phyloP scores from a whole-genome alignment of 495 filamentous ascomycete genomes.

The Parathielavia appendiculata region DNA sequence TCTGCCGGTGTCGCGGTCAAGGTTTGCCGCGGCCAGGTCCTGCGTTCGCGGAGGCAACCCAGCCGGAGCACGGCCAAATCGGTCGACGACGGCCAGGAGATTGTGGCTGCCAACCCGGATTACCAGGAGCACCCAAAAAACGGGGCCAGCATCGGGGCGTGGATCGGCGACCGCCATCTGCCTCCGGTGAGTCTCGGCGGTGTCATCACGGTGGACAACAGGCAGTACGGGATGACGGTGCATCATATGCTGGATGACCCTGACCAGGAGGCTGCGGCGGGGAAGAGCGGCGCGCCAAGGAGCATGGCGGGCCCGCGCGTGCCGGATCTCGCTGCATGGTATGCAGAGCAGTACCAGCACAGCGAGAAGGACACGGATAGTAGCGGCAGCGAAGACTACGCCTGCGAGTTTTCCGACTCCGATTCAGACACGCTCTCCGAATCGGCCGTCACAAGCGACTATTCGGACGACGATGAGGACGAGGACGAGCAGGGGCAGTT shows the following conservation, averaged over 20 bases:
- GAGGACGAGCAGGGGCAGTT: constrained; percentile 41
- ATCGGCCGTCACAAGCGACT: constrained; percentile 45
- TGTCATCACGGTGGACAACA: constrained; percentile 73
- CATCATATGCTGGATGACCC: constrained; percentile 91
- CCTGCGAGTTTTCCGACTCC: constrained; percentile 51
- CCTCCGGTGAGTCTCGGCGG: constrained; percentile 89
- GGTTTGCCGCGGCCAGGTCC: constrained; percentile 64
- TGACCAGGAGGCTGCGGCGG: constrained; percentile 48
- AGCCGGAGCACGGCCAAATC: constrained; percentile 35
- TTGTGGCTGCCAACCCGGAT: constrained; percentile 50
- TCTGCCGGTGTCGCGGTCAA: constrained; percentile 51
- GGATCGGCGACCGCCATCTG: constrained; percentile 72
- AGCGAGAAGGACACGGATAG: constrained; percentile 37
- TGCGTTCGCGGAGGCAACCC: constrained; percentile 55
- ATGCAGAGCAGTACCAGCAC: constrained; percentile 29
- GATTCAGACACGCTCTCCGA: constrained; percentile 48
- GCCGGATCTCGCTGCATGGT: constrained; percentile 31
- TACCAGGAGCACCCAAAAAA: constrained; percentile 74
- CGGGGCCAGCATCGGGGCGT: constrained; percentile 90
- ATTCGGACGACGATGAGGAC: constrained; percentile 37
- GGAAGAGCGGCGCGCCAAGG: constrained; percentile 22
- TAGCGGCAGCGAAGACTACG: constrained; percentile 39
- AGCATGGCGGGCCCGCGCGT: constrained; percentile 27
- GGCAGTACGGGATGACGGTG: constrained; percentile 86
- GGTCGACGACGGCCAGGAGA: constrained; percentile 28